Percentiles rank a stretch among this genome's conserved stretches.
phyloP scores from a whole-genome alignment of 768 basidiomycete genomes.

The Tylopilus vinaceipallidus region DNA sequence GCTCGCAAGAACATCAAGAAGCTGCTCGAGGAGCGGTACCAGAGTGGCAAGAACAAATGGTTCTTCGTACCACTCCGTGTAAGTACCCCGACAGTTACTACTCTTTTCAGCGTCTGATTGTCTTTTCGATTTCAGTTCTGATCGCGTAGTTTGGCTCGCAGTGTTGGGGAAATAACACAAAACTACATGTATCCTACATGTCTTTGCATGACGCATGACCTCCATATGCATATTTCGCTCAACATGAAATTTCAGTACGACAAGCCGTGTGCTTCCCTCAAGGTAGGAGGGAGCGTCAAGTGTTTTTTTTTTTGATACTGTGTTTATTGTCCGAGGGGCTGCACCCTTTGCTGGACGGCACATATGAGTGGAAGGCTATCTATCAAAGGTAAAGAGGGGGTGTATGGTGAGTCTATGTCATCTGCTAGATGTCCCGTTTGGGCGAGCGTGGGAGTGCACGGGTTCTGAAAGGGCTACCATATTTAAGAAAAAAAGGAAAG shows the following conservation, averaged over 20 bases:
- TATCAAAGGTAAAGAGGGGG: too few species aligned
- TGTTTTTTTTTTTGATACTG: too few species aligned
- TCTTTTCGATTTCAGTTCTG: slow-evolving; percentile 32
- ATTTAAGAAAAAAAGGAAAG: too few species aligned
- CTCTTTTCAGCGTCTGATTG: slow-evolving; percentile 7
- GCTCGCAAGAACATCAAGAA: slow-evolving; percentile 97
- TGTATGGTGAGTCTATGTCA: too few species aligned
- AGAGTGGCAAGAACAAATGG: slow-evolving; percentile 95
- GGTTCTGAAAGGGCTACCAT: too few species aligned
- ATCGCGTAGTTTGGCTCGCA: slow-evolving; percentile 17
- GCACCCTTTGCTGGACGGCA: too few species aligned
- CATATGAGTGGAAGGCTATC: too few species aligned
- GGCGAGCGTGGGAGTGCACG: too few species aligned
- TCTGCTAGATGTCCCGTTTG: too few species aligned
- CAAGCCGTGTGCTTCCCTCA: neutral
- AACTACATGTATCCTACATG: slow-evolving; percentile 40
- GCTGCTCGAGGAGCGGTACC: slow-evolving; percentile 93
- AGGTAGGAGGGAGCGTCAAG: neutral
- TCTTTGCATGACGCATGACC: slow-evolving; percentile 26
- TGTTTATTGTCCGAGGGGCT: too few species aligned
- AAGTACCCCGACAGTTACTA: slow-evolving; percentile 24
- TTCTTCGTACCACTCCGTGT: slow-evolving; percentile 89
- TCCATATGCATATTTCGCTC: slow-evolving; percentile 17
- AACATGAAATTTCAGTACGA: neutral
- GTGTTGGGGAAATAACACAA: slow-evolving; percentile 26